Evolutionary conservation across 75 land plant genomes (phyloP).

Genomic region (Cupressus sempervirens): DNA sequence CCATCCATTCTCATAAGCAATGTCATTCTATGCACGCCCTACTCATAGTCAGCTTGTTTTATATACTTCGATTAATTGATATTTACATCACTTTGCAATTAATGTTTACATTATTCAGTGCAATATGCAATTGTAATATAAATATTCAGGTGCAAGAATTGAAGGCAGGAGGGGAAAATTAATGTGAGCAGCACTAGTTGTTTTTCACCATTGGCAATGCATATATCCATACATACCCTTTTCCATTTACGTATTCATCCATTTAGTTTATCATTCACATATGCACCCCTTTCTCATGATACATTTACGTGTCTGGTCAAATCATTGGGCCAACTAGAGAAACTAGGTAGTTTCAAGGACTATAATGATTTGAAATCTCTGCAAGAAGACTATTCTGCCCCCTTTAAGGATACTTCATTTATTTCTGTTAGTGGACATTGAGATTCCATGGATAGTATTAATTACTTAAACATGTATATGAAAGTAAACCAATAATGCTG

Average conservation of each 20-base stretch:
- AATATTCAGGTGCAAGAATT: neutral
- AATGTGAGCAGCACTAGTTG: neutral
- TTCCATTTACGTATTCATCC: neutral
- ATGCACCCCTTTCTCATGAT: neutral
- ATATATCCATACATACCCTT: neutral
- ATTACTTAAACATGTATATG: too few relatives aligned
- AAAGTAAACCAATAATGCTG: too few relatives aligned
- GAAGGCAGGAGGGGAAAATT: neutral
- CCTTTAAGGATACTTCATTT: neutral
- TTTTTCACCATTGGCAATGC: neutral
- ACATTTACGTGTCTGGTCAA: neutral
- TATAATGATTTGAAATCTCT: neutral
- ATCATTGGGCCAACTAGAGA: neutral
- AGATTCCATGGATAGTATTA: too few relatives aligned
- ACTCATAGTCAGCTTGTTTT: neutral
- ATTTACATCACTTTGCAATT: neutral
- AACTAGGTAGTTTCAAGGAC: neutral
- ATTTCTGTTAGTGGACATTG: too few relatives aligned
- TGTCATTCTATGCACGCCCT: neutral
- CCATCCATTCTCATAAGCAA: neutral
- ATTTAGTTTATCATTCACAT: neutral
- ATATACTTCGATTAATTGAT: neutral
- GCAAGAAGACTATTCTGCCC: neutral
- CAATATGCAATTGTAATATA: neutral
- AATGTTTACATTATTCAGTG: neutral